Evolutionary conservation across 345 rosid species (phyloP).

Genomic region (Hevea brasiliensis): DNA sequence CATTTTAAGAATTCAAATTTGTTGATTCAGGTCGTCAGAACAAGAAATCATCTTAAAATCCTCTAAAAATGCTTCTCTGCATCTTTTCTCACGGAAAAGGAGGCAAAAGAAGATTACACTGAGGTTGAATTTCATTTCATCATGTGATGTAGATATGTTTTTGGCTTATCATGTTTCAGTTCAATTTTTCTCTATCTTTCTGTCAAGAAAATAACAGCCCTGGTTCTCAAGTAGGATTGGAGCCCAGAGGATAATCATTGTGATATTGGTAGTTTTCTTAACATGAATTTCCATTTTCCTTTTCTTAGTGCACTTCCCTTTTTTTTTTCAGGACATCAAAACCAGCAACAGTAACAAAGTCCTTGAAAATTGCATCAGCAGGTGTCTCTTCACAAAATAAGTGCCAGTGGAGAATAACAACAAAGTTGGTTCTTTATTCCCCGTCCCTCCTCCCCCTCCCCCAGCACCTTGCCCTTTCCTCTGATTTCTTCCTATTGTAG

Average conservation of each 20-base stretch:
- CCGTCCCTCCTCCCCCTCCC: neutral
- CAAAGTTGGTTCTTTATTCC: slow-evolving; percentile 40
- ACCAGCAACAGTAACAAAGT: slow-evolving; percentile 25
- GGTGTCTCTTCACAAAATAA: slow-evolving; percentile 31
- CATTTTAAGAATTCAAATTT: slow-evolving; percentile 2
- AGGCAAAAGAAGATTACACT: slow-evolving; percentile 38
- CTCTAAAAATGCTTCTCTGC: slow-evolving; percentile 34
- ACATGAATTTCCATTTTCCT: neutral
- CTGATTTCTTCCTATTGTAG: slow-evolving; percentile 3
- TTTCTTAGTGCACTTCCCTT: neutral
- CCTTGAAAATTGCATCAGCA: slow-evolving; percentile 34
- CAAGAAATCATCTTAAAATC: slow-evolving; percentile 40
- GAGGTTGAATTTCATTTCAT: slow-evolving; percentile 43
- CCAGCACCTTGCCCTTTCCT: neutral
- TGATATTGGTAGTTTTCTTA: neutral
- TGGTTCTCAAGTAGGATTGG: neutral
- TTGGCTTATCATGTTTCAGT: neutral
- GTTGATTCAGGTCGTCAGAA: slow-evolving; percentile 46
- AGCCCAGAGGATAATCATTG: neutral
- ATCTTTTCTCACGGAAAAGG: slow-evolving; percentile 39
- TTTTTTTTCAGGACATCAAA: slow-evolving; percentile 30
- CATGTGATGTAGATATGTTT: slow-evolving; percentile 16
- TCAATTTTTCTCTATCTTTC: neutral
- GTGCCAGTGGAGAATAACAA: slow-evolving; percentile 21
- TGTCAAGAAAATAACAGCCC: neutral